Evolutionary conservation across 2,329 filamentous ascomycete species (phyloP).

Genomic region (Fusarium avenaceum): DNA sequence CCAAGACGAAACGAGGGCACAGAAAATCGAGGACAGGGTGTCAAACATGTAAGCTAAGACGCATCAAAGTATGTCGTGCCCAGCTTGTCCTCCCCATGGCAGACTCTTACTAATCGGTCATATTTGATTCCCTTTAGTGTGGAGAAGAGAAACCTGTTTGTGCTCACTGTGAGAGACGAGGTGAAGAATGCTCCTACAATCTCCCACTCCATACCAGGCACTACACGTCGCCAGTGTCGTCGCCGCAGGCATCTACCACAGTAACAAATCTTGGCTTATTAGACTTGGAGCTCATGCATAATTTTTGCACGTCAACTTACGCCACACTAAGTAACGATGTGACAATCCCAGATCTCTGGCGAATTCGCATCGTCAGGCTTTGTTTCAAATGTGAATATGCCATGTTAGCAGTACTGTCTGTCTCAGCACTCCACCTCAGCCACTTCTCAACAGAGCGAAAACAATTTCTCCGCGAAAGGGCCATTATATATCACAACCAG

Average conservation of each 20-base stretch:
- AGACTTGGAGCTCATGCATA: constrained; percentile 4
- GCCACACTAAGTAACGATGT: not conserved
- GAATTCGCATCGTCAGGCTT: not conserved
- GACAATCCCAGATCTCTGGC: not conserved
- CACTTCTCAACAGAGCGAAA: not conserved
- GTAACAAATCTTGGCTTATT: not conserved
- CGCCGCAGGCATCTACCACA: not conserved
- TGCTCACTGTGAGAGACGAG: not conserved
- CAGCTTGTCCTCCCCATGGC: rapidly evolving
- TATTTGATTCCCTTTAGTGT: not conserved
- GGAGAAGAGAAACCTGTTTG: constrained; percentile 1
- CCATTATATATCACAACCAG: not conserved
- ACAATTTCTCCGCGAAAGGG: not conserved
- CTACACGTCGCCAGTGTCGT: not conserved
- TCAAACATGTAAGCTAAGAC: not conserved
- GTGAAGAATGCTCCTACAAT: not conserved
- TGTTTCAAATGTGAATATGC: not conserved
- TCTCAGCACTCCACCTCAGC: not conserved
- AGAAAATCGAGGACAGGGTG: not conserved
- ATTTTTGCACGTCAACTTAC: not conserved
- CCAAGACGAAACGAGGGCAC: not conserved
- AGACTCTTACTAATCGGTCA: rapidly evolving
- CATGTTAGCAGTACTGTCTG: not conserved
- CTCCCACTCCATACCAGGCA: not conserved
- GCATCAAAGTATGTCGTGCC: not conserved